Evolutionary conservation across 2,329 filamentous ascomycete species (phyloP), one percentile per base, ranked within the genome.

Genomic region (Colletotrichum sp.): DNA sequence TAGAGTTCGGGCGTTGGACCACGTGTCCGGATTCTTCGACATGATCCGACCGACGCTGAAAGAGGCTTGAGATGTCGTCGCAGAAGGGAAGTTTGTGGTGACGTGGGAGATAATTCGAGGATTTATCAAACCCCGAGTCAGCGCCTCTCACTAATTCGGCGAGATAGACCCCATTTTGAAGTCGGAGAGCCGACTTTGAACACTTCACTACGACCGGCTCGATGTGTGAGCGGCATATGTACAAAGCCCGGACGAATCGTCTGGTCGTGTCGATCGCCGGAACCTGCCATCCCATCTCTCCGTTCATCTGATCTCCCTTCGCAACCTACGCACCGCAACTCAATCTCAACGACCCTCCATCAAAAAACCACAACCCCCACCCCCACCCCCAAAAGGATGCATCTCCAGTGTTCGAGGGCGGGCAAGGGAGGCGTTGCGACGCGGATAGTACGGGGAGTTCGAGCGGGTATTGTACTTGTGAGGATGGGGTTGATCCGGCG

Each of bases 211-310:
- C 44, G 10, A 13, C n/a, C n/a, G 8, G 9, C 44, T 48, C n/a
- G 10, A 48, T 48, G 44, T 8, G 0, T 2, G 10, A 13, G n/a
- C 10, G 44, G 8, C 16, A 3, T 39, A 9, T 9, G 36, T 1
- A 3, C 0, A 22, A 52, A 13, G 4, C 10, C n/a, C n/a, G 6
- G 12, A 0, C 44, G 6, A 22, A 52, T 52, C n/a, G 10, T 22
- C n/a, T 22, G 6, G 1, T 13, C 1, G 10, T 12, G n/a, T 22
- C 10, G 44, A 52, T 13, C n/a, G 44, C 4, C 1, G 18, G 18
- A 4, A 52, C 10, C 18, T 13, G n/a, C n/a, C n/a, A 52, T 52
- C 44, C 44, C 44, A 52, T 48, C n/a, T n/a, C 39, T 1, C 36
- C 16, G 16, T 52, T 22, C 44, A 52, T 22, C 44, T 13, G 10